phyloP scores from a whole-genome alignment of 2,329 filamentous ascomycete species.

The Botrytis porri region DNA sequence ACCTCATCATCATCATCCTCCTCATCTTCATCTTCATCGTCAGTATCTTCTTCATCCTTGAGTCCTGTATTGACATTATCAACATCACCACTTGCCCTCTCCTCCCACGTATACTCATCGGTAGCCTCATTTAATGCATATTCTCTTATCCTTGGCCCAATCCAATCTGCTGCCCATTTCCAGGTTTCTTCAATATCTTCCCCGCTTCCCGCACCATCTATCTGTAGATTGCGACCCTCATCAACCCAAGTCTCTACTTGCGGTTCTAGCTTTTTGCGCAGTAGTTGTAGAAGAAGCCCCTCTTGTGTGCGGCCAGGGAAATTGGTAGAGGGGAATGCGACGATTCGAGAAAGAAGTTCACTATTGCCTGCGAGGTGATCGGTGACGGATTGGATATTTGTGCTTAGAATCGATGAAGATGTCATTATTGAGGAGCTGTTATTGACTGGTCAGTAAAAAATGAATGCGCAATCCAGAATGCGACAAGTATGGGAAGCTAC shows the following conservation, averaged over 20 bases:
- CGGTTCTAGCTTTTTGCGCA: conserved; percentile 82
- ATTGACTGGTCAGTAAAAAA: conserved; percentile 20
- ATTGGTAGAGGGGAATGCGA: conserved; percentile 72
- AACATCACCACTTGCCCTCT: conserved; percentile 64
- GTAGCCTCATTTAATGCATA: conserved; percentile 49
- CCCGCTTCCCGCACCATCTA: conserved; percentile 27
- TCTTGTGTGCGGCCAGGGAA: conserved; percentile 70
- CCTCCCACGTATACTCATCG: conserved; percentile 71
- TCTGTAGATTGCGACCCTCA: conserved; percentile 51
- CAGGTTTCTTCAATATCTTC: conserved; percentile 58
- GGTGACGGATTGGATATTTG: conserved; percentile 65
- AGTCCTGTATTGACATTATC: conserved; percentile 72
- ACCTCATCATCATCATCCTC: conserved; percentile 56
- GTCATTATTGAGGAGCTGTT: conserved; percentile 67
- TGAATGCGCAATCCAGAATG: background rate
- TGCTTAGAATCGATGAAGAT: conserved; percentile 68
- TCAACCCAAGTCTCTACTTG: conserved; percentile 71
- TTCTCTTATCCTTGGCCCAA: conserved; percentile 42
- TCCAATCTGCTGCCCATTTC: conserved; percentile 43
- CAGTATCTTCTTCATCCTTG: conserved; percentile 54
- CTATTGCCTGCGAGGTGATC: conserved; percentile 62
- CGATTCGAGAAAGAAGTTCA: conserved; percentile 65
- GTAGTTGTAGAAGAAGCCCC: conserved; percentile 61
- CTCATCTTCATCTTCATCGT: conserved; percentile 50
- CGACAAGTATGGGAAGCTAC: conserved; percentile 26